phyloP scores from a whole-genome alignment of 2,329 filamentous ascomycete genomes.

The Colletotrichum sp. region DNA sequence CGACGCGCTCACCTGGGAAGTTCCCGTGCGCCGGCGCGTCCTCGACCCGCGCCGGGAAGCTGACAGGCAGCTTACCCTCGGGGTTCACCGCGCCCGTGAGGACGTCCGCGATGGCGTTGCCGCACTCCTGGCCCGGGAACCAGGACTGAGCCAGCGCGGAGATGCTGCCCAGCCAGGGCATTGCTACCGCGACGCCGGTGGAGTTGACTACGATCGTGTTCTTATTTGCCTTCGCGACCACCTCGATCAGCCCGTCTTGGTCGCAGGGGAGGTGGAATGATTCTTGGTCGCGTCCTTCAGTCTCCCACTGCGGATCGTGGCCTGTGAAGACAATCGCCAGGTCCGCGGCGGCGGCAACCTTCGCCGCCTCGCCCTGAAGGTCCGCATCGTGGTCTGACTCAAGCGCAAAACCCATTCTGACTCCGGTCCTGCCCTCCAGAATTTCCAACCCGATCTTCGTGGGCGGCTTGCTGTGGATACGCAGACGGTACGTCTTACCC shows the following conservation, averaged over 20 bases:
- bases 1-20: slow-evolving; percentile 51
- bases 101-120: slow-evolving; percentile 71
- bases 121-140: slow-evolving; percentile 74
- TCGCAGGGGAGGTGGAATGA: slow-evolving; percentile 51
- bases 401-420: slow-evolving; percentile 35
- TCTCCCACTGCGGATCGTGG: slow-evolving; percentile 55
- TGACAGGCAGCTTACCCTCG: slow-evolving; percentile 67
- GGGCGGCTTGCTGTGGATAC: slow-evolving; percentile 33
- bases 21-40: slow-evolving; percentile 72
- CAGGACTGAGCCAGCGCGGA: slow-evolving; percentile 70
- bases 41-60: slow-evolving; percentile 63
- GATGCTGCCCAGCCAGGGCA: slow-evolving; percentile 61
- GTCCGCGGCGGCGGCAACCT: slow-evolving; percentile 44
- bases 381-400: slow-evolving; percentile 56
- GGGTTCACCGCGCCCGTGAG: slow-evolving; percentile 69
- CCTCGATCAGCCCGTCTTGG: slow-evolving; percentile 68
- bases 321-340: slow-evolving; percentile 69
- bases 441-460: slow-evolving; percentile 32
- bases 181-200: slow-evolving; percentile 66
- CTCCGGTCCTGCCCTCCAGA: slow-evolving; percentile 33
- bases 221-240: slow-evolving; percentile 61
- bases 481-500: slow-evolving; percentile 35
- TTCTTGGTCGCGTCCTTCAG: slow-evolving; percentile 65
- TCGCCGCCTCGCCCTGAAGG: slow-evolving; percentile 50
- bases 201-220: slow-evolving; percentile 71